phyloP scores from a whole-genome alignment of 257 asterid species.

The Salvia rosmarinus region DNA sequence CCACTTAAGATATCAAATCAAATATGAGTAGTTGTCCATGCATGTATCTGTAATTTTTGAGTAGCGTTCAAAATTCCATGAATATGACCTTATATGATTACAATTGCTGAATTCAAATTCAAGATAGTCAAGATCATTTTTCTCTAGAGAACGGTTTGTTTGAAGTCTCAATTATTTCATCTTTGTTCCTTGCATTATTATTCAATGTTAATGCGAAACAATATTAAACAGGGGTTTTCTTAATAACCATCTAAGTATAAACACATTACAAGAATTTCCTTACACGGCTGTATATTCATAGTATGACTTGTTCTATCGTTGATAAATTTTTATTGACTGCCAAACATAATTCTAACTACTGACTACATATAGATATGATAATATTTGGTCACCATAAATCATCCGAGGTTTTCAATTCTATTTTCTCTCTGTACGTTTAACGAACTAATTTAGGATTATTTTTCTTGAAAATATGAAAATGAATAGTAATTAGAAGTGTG shows the following conservation, averaged over 20 bases:
- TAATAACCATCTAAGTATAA: background rate
- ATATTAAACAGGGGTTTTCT: background rate
- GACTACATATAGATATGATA: too few relatives aligned
- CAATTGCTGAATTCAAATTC: slow-evolving; percentile 28
- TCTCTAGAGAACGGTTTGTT: background rate
- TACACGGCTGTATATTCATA: background rate
- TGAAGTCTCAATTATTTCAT: background rate
- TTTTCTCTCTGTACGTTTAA: too few relatives aligned
- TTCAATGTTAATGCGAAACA: background rate
- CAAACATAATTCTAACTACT: too few relatives aligned
- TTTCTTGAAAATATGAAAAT: too few relatives aligned
- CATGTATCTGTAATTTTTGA: background rate
- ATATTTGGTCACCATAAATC: too few relatives aligned
- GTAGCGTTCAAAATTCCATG: background rate
- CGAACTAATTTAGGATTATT: too few relatives aligned
- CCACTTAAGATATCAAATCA: too few relatives aligned
- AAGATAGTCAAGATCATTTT: background rate
- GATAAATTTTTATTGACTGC: background rate
- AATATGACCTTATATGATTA: background rate
- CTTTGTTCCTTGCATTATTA: background rate
- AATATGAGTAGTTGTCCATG: too few relatives aligned
- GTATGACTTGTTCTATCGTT: slow-evolving; percentile 14
- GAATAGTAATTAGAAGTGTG: too few relatives aligned
- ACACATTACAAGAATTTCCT: background rate
- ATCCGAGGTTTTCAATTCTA: too few relatives aligned